Evolutionary conservation across 2,329 filamentous ascomycete genomes (phyloP).

Genomic region (Eutypa lata): DNA sequence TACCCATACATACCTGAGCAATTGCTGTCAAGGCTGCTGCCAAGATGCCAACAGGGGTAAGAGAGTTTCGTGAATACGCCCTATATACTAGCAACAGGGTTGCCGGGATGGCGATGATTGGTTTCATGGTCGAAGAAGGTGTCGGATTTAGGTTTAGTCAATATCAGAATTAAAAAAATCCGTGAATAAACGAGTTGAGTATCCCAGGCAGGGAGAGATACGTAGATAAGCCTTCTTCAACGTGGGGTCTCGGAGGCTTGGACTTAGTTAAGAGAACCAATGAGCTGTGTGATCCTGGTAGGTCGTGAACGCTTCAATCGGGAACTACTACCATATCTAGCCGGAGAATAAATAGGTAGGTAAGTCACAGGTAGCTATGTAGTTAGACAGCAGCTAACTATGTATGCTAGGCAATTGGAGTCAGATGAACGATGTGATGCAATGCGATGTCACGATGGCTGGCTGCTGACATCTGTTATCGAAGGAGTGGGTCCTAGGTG

Average conservation of each 20-base stretch:
- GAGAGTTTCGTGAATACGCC: constrained; percentile 68
- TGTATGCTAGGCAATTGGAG: too few species aligned
- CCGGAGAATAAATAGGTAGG: too few species aligned
- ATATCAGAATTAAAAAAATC: not conserved
- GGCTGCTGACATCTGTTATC: too few species aligned
- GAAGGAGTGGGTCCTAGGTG: too few species aligned
- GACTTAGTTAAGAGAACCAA: not conserved
- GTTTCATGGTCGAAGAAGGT: constrained; percentile 44
- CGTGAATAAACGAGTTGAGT: not conserved
- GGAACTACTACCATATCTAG: too few species aligned
- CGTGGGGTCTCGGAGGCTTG: not conserved
- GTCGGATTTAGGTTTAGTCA: not conserved
- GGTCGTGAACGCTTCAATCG: not conserved
- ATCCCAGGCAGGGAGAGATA: too few species aligned
- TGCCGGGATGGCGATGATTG: constrained; percentile 54
- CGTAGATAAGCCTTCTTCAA: too few species aligned
- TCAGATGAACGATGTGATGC: too few species aligned
- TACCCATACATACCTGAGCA: constrained; percentile 50
- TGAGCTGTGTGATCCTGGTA: not conserved
- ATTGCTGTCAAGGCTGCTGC: constrained; percentile 70
- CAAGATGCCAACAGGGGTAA: constrained; percentile 74
- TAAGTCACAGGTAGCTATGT: too few species aligned
- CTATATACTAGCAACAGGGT: constrained; percentile 62
- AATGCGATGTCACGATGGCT: too few species aligned
- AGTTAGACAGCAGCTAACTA: too few species aligned